These are phyloP conservation scores for Myochromella boudieri DNA, from an alignment of 768 basidiomycete species.

Conservation along the genomic window DNA sequence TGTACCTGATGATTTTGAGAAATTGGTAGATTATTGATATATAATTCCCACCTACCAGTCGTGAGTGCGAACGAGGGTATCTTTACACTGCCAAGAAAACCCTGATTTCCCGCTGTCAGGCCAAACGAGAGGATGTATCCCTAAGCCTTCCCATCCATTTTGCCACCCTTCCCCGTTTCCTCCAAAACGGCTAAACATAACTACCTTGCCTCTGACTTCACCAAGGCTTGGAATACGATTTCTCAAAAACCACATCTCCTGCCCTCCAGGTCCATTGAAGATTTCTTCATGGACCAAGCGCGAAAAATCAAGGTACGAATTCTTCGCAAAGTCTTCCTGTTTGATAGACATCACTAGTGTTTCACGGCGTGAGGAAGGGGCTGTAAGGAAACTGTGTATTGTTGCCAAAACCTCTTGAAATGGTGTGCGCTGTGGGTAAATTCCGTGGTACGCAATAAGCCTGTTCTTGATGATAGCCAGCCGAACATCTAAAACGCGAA, in stretches of 20 bases:
- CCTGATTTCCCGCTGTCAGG: constrained; percentile 73
- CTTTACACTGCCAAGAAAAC: constrained; percentile 78
- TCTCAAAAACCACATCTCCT: constrained; percentile 78
- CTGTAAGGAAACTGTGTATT: constrained; percentile 64
- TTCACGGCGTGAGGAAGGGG: constrained; percentile 57
- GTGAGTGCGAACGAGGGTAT: constrained; percentile 69
- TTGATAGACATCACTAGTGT: constrained; percentile 87
- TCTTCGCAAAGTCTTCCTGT: constrained; percentile 69
- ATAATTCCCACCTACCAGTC: constrained; percentile 65
- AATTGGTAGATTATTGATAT: background rate
- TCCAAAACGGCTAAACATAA: constrained; percentile 87
- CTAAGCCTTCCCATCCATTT: constrained; percentile 65
- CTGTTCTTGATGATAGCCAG: constrained; percentile 62
- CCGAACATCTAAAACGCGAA: constrained; percentile 81
- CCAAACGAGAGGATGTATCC: constrained; percentile 88
- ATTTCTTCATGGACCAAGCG: constrained; percentile 67
- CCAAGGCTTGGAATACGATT: constrained; percentile 80
- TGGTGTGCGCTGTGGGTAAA: constrained; percentile 66
- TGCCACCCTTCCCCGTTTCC: constrained; percentile 70
- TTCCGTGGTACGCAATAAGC: constrained; percentile 79
- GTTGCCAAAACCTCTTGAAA: constrained; percentile 66
- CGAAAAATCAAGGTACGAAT: constrained; percentile 56
- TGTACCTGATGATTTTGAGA: constrained; percentile 65
- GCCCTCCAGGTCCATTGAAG: constrained; percentile 47
- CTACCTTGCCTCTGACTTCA: constrained; percentile 81